A percentile compares a stretch with the other conserved stretches of the same genome.
phyloP scores from a whole-genome alignment of 345 rosid species.

The Salix caprea region DNA sequence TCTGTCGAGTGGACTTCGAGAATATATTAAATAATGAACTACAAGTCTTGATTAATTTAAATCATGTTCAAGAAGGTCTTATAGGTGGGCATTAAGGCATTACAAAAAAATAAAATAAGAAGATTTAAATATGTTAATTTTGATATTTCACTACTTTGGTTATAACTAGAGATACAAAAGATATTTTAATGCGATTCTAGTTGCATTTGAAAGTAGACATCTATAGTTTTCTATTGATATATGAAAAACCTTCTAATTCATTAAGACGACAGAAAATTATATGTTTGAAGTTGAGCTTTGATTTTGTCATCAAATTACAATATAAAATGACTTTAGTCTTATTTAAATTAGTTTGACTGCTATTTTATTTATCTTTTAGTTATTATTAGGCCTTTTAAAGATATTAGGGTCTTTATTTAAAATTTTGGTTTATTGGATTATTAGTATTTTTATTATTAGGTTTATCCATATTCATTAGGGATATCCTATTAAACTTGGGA shows the following conservation, averaged over 20 bases:
- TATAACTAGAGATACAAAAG: not conserved
- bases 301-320: not conserved
- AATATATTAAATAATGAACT: not conserved
- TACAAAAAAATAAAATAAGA: not conserved
- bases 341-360: not conserved
- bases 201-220: not conserved
- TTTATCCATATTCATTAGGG: too few species aligned
- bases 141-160: not conserved
- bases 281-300: not conserved
- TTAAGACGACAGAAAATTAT: not conserved
- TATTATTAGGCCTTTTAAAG: not conserved
- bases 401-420: too few species aligned
- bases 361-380: not conserved
- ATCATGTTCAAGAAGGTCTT: not conserved
- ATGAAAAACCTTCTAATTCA: not conserved
- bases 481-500: too few species aligned
- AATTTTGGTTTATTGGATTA: too few species aligned
- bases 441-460: too few species aligned
- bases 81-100: not conserved
- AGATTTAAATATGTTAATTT: not conserved
- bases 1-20: not conserved
- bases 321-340: not conserved
- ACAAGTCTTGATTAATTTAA: not conserved
- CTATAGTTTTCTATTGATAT: not conserved
- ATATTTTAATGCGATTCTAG: not conserved